Evolutionary conservation across 192 early-diverging fungal genomes (phyloP), one percentile per base, ranked within the genome.

Genomic region (Rhizophagus clarus): DNA sequence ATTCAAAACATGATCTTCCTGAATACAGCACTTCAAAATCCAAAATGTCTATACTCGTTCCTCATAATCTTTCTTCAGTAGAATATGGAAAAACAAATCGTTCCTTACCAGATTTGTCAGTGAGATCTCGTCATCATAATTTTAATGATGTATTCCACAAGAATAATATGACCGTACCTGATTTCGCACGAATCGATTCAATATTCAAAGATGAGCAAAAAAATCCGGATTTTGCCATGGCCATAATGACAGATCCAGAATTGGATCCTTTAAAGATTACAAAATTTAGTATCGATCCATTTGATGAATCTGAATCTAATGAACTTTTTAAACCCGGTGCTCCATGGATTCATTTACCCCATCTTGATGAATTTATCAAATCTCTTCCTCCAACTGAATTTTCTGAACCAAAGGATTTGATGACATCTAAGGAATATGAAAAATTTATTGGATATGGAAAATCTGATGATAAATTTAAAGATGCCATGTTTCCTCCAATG

Each of bases 401-500:
- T 24, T 47, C 76, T 20, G 11, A 24, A 31, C 76, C 76, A 14
- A 77, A 77, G 66, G 76, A 77, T 8, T 32, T 77, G 26, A 77
- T 77, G 76, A 77, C 76, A 20, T 10, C 11, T 63, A 37, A 77
- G n/a, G 76, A 77, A 77, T 77, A 77, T 67, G 45, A 77, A 15
- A 67, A 66, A 45, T 77, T 77, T 47, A 49, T 68, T 12, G 26
- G 7, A 7, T 9, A 11, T 51, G 51, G 51, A 56, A 56, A 56
- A 20, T 42, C 64, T 28, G 22, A 34, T 1, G 29, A 34, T 7
- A 47, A 49, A 28, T 12, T 5, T 29, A 24, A 62, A 22, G 79
- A 81, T 6, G 77, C 79, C 20, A 82, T 82, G 76, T 86, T 86
- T 60, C 83, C 85, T 17, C 85, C 85, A 5, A 67, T 86, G 63